Evolutionary conservation across 176 grass and related monocot genomes (phyloP), one percentile per base, ranked within the genome.

Genomic region (Puya raimondii): DNA sequence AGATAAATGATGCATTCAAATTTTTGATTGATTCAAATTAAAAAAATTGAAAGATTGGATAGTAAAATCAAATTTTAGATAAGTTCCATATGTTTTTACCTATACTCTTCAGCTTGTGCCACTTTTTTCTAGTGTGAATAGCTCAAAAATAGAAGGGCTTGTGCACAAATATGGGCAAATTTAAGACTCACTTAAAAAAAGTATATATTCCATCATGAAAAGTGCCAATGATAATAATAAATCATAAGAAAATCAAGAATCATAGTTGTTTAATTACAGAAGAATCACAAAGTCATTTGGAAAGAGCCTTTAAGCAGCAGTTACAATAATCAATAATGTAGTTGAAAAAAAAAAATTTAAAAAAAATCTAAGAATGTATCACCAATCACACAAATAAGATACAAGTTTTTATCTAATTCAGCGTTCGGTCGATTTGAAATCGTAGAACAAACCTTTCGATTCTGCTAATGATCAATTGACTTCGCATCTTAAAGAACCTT

Each of bases 401-500:
- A 59, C 16, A 61, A 11, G n/a, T 20, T 61, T 61, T 20, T 42
- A 42, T 2, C 56, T 61, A 18, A 18, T 61, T 22, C 56, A 61
- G 10, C 56, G 7, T 10, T 15, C 17, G 11, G 21, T 61, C 9
- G n/a, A 61, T 9, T 61, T 61, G 56, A 17, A 61, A 61, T 61
- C n/a, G 2, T 10, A 10, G 21, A 61, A 42, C 33, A 42, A 18
- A 20, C 21, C 17, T n/a, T 61, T 61, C 56, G 21, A 18, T n/a
- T 61, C 16, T 61, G 56, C n/a, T 21, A 61, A 61, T 22, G 56
- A 61, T 61, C 56, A 18, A 18, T 61, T 10, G 54, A 59, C 20
- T 42, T 42, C 33, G 50, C 48, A 70, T 72, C 63, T 71, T 11
- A 76, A 80, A 27, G 63, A 78, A 75, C 48, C 74, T 72, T 53